A percentile compares a stretch with the other conserved stretches of the same genome.
These are phyloP conservation scores for Geopyxis carbonaria DNA, from an alignment of 495 filamentous ascomycete genomes.

Conservation along the genomic window DNA sequence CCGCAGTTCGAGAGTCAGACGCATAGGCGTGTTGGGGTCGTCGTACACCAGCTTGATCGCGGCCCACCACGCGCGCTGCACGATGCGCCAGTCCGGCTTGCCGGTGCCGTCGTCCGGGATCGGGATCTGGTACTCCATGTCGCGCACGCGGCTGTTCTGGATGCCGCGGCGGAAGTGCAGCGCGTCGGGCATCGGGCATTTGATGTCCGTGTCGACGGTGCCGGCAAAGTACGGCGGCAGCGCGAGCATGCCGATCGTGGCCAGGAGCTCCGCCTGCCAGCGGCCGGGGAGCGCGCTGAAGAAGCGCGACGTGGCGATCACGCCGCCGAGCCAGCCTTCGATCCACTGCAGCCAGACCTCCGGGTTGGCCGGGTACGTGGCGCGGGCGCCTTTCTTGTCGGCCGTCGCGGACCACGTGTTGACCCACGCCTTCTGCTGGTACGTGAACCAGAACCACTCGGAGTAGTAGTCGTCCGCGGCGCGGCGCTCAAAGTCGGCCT, in stretches of 20 bases:
- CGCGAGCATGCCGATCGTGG: conserved; percentile 29
- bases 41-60: conserved; percentile 32
- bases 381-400: conserved; percentile 24
- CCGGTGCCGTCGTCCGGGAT: conserved; percentile 27
- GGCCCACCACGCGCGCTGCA: conserved; percentile 38
- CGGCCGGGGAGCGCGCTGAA: conserved; percentile 31
- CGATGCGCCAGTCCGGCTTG: conserved; percentile 31
- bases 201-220: conserved; percentile 24
- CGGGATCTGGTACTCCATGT: conserved; percentile 35
- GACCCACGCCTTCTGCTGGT: conserved; percentile 31
- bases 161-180: conserved; percentile 38
- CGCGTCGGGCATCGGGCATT: conserved; percentile 33
- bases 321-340: conserved; percentile 30
- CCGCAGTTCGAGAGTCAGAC: conserved; percentile 36
- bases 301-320: conserved; percentile 26
- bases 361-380: conserved; percentile 29
- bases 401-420: conserved; percentile 33
- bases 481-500: conserved; percentile 25
- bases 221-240: conserved; percentile 30
- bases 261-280: conserved; percentile 31
- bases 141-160: conserved; percentile 38
- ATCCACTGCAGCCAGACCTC: conserved; percentile 33
- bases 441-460: conserved; percentile 42
- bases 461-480: conserved; percentile 33
- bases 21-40: conserved; percentile 30